Evolutionary conservation across 805 yeast species (phyloP).

Genomic region (Pichia eremophila): DNA sequence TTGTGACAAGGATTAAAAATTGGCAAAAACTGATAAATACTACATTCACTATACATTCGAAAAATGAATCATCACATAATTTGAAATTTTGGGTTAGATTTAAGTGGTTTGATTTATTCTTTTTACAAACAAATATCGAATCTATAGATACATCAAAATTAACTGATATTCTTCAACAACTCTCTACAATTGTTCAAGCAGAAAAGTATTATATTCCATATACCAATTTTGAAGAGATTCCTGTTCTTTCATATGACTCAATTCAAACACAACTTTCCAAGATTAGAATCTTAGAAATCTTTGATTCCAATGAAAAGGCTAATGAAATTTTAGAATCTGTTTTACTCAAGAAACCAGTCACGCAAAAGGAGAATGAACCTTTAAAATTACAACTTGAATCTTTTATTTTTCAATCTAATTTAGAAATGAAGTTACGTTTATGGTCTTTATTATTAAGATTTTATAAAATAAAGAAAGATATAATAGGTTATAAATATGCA

Average conservation of each 20-base stretch:
- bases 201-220: conserved; percentile 29
- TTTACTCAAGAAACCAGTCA: conserved; percentile 13
- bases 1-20: conserved; percentile 34
- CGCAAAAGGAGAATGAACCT: conserved; percentile 19
- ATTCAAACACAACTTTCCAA: conserved; percentile 60
- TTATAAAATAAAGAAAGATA: conserved; percentile 30
- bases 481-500: conserved; percentile 35
- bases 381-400: conserved; percentile 44
- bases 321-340: conserved; percentile 19
- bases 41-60: not conserved
- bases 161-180: conserved; percentile 21
- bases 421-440: conserved; percentile 57
- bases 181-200: conserved; percentile 18
- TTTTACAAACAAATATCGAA: conserved; percentile 27
- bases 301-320: conserved; percentile 39
- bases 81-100: conserved; percentile 25
- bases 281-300: conserved; percentile 57
- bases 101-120: conserved; percentile 41
- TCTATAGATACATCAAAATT: conserved; percentile 25
- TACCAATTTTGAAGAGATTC: conserved; percentile 53
- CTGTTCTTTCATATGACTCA: conserved; percentile 39
- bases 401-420: conserved; percentile 55
- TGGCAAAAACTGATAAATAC: conserved; percentile 31
- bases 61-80: not conserved
- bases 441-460: conserved; percentile 66